These are phyloP conservation scores for Vaccinium myrtillus DNA, from an alignment of 148 eudicot species.

Conservation along the genomic window DNA sequence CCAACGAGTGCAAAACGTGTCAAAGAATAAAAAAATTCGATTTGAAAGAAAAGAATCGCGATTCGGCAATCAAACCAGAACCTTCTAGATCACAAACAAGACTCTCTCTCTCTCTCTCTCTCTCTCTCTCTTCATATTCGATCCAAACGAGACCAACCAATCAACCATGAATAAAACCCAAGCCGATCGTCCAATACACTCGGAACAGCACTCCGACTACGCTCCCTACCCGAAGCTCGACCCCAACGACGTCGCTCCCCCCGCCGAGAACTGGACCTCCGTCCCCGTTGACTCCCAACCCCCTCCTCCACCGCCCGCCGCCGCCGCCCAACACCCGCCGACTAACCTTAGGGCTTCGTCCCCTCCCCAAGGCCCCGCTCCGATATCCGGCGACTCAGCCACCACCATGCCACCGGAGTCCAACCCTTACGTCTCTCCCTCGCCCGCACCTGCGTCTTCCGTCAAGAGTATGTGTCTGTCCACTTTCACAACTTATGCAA, in stretches of 20 bases:
- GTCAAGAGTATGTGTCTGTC: constrained; percentile 40
- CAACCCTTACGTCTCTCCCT: constrained; percentile 74
- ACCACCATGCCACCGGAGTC: constrained; percentile 77
- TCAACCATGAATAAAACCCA: neutral
- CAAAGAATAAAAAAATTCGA: no score
- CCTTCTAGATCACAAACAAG: neutral
- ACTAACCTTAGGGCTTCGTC: constrained; percentile 18
- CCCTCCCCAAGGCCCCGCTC: constrained; percentile 17
- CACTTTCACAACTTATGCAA: neutral
- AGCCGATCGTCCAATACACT: neutral
- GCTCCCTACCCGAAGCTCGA: constrained; percentile 86
- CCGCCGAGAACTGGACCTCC: constrained; percentile 32
- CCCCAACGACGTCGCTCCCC: constrained; percentile 65
- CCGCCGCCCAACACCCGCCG: neutral
- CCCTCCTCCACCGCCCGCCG: constrained; percentile 15
- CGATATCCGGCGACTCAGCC: constrained; percentile 27
- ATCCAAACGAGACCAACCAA: neutral
- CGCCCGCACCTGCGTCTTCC: constrained; percentile 48
- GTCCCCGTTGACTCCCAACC: constrained; percentile 29
- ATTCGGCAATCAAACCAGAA: neutral
- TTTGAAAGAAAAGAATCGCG: neutral
- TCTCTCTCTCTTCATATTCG: neutral
- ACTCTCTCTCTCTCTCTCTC: constrained; percentile 5
- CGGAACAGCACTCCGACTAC: constrained; percentile 23
- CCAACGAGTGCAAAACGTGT: no score